Conservation (phyloP, 2,329 filamentous ascomycete genomes). For the Trichoderma breve region DNA sequence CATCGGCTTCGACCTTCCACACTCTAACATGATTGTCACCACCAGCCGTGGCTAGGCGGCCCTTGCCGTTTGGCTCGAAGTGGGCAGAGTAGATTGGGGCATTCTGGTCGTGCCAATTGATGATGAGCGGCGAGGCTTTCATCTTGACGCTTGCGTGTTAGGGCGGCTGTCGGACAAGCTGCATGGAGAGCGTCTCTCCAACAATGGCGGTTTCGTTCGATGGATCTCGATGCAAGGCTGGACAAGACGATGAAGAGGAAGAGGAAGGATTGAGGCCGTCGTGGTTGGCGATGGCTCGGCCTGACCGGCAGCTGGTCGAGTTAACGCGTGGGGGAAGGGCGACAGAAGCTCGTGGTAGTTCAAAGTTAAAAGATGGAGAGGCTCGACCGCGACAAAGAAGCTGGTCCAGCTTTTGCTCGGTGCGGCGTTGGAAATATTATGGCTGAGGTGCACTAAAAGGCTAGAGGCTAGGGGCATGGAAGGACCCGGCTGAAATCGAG, state of each 20-base stretch:
- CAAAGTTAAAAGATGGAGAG: conserved; percentile 9
- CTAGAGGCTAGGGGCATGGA: neutral
- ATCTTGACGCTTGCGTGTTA: conserved; percentile 53
- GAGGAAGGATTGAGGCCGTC: neutral
- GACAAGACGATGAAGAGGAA: neutral
- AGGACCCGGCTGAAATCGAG: conserved; percentile 11
- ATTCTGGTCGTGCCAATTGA: conserved; percentile 98
- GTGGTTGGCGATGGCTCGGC: neutral
- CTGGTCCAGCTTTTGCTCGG: neutral
- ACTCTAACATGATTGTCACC: conserved; percentile 96
- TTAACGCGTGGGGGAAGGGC: conserved; percentile 11
- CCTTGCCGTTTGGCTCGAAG: conserved; percentile 90
- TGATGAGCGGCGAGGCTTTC: conserved; percentile 94
- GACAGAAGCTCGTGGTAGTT: conserved; percentile 6
- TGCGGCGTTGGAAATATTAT: neutral
- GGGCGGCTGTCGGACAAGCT: conserved; percentile 29
- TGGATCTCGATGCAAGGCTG: neutral
- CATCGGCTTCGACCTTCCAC: conserved; percentile 84
- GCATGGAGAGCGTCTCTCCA: conserved; percentile 29
- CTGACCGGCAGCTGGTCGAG: neutral
- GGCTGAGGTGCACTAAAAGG: neutral
- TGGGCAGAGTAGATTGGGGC: conserved; percentile 96
- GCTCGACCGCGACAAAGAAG: conserved; percentile 10
- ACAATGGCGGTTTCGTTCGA: neutral
- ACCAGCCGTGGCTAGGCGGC: conserved; percentile 86